phyloP scores from a whole-genome alignment of 805 yeast genomes.

The Candida mattraensis region DNA sequence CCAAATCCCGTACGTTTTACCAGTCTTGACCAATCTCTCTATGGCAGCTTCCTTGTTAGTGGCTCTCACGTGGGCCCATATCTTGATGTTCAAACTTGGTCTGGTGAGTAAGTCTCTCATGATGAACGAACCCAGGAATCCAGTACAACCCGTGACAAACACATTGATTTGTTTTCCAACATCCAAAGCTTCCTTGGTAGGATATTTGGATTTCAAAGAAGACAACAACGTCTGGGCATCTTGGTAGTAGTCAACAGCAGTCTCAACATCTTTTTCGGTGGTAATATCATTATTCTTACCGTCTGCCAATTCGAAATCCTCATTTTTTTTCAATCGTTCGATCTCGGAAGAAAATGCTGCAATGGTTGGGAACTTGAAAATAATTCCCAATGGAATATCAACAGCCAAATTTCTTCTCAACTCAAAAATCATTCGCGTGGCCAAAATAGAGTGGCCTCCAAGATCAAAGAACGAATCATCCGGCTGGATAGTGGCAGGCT shows the following conservation, averaged over 20 bases:
- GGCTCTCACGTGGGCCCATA: slow-evolving; percentile 93
- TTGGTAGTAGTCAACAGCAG: slow-evolving; percentile 53
- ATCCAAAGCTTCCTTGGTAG: slow-evolving; percentile 37
- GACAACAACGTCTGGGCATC: slow-evolving; percentile 65
- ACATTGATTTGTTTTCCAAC: slow-evolving; percentile 39
- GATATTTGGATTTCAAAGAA: slow-evolving; percentile 44
- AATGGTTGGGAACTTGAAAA: slow-evolving; percentile 88
- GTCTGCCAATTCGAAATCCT: slow-evolving; percentile 43
- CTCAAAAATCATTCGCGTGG: slow-evolving; percentile 95
- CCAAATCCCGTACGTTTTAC: slow-evolving; percentile 83
- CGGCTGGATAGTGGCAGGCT: slow-evolving; percentile 73
- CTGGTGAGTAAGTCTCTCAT: slow-evolving; percentile 73
- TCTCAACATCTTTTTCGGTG: slow-evolving; percentile 25
- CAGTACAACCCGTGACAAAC: slow-evolving; percentile 94
- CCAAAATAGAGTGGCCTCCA: slow-evolving; percentile 97
- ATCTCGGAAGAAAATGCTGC: slow-evolving; percentile 74
- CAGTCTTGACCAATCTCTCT: slow-evolving; percentile 72
- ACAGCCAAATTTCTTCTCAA: slow-evolving; percentile 74
- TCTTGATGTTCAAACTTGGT: slow-evolving; percentile 46
- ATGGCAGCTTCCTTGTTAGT: slow-evolving; percentile 63
- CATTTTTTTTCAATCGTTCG: slow-evolving; percentile 52
- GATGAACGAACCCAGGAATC: slow-evolving; percentile 91
- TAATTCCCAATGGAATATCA: slow-evolving; percentile 85
- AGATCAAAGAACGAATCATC: slow-evolving; percentile 92
- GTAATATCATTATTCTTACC: slow-evolving; percentile 33